These are phyloP conservation scores for Trypanosoma theileri DNA, from an alignment of 208 protist species.

Conservation along the genomic window DNA sequence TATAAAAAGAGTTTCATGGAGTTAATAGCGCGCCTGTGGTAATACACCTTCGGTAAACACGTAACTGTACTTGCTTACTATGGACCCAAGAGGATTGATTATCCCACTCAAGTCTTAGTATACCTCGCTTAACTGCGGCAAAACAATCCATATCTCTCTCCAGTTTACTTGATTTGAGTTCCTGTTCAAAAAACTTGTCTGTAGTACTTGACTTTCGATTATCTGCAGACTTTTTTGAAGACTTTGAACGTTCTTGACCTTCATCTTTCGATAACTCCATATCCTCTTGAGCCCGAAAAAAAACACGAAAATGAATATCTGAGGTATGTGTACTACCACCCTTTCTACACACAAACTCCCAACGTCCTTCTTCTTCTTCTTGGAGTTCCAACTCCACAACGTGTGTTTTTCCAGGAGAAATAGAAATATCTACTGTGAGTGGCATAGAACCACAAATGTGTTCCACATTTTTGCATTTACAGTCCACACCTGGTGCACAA, in stretches of 20 bases:
- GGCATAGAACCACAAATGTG: conserved; percentile 7
- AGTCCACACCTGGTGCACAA: conserved; percentile 40
- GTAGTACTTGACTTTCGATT: conserved; percentile 2
- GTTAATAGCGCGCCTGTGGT: not conserved
- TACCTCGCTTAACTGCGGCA: conserved; percentile 24
- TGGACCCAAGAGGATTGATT: conserved; percentile 52
- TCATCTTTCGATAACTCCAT: not conserved
- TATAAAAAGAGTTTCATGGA: conserved; percentile 1
- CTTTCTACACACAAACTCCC: conserved; percentile 37
- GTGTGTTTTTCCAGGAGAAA: conserved; percentile 52
- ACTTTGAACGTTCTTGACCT: not conserved
- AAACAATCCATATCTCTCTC: conserved; percentile 33
- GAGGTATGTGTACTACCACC: conserved; percentile 2
- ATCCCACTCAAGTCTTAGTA: conserved; percentile 41
- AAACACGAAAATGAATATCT: conserved; percentile 39
- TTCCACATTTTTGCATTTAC: not conserved
- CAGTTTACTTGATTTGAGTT: conserved; percentile 34
- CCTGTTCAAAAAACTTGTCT: not conserved
- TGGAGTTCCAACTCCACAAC: conserved; percentile 32
- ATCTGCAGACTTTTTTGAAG: not conserved
- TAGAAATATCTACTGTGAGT: conserved; percentile 35
- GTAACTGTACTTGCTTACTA: conserved; percentile 36
- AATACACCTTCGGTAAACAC: not conserved
- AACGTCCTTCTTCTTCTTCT: conserved; percentile 33
- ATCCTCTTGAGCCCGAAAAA: conserved; percentile 14